A percentile compares a stretch with the other conserved stretches of the same genome.
phyloP scores from a whole-genome alignment of 345 rosid genomes.

The Geranium brycei region DNA sequence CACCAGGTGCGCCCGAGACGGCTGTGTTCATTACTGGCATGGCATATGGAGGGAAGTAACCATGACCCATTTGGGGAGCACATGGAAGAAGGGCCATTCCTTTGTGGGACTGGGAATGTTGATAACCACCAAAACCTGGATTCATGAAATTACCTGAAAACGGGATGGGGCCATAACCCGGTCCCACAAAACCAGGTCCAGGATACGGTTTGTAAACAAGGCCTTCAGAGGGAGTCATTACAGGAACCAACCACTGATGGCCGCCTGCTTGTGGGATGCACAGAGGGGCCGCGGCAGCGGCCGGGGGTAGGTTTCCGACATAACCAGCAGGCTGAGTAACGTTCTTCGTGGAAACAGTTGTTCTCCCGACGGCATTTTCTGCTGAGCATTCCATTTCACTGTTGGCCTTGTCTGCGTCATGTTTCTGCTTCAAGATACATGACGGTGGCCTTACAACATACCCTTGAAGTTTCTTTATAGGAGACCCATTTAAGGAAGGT shows the following conservation, averaged over 20 bases:
- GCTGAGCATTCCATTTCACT: conserved; percentile 38
- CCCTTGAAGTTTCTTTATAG: conserved; percentile 27
- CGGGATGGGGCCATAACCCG: conserved; percentile 30
- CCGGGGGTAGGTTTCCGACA: conserved; percentile 18
- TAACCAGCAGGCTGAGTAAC: conserved; percentile 28
- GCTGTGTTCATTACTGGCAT: conserved; percentile 37
- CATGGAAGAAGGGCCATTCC: conserved; percentile 34
- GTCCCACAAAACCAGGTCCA: conserved; percentile 36
- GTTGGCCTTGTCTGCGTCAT: conserved; percentile 26
- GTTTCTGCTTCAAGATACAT: conserved; percentile 23
- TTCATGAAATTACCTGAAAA: conserved; percentile 24
- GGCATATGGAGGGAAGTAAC: conserved; percentile 59
- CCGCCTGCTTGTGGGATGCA: conserved; percentile 30
- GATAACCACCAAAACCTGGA: conserved; percentile 32
- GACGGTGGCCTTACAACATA: conserved; percentile 25
- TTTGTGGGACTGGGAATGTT: conserved; percentile 28
- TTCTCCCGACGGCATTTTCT: conserved; percentile 45
- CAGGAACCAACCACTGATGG: conserved; percentile 76
- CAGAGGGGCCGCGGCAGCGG: conserved; percentile 12
- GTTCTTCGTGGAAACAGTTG: conserved; percentile 23
- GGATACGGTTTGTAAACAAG: conserved; percentile 76
- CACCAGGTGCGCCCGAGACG: conserved; percentile 31
- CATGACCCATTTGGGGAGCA: conserved; percentile 36
- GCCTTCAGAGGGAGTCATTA: conserved; percentile 89
- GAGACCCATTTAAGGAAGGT: conserved; percentile 29